Percentiles rank a stretch among this genome's conserved stretches.
Conservation (phyloP, 1,284 basidiomycete species). For the Malassezia vespertilionis region DNA sequence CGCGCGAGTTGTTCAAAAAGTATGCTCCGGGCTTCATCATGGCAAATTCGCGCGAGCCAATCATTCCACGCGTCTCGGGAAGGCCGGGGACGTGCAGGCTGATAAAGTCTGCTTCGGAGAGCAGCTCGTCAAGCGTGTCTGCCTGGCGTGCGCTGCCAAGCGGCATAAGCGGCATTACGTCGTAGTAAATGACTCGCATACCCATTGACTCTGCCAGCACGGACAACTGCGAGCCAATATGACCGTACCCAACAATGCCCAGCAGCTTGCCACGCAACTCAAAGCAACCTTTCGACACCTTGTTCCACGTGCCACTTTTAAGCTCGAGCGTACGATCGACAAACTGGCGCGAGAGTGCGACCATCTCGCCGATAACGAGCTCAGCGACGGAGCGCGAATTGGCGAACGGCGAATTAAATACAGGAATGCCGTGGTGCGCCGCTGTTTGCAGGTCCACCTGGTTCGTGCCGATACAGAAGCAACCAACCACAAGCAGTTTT, state of each 20-base stretch:
- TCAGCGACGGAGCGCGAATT: constrained; percentile 98
- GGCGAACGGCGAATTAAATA: constrained; percentile 99
- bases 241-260: constrained; percentile 95
- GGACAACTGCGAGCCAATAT: constrained; percentile 94
- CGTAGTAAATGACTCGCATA: constrained; percentile 90
- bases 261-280: constrained; percentile 95
- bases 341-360: constrained; percentile 87
- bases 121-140: constrained; percentile 66
- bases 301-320: constrained; percentile 88
- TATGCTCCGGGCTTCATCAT: constrained; percentile 91
- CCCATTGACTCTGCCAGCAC: constrained; percentile 94
- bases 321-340: constrained; percentile 81
- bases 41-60: constrained; percentile 64
- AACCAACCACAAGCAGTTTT: constrained; percentile 88
- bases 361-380: constrained; percentile 86
- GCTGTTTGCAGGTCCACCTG: constrained; percentile 86
- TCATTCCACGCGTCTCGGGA: constrained; percentile 90
- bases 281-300: constrained; percentile 96
- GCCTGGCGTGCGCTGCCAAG: constrained; percentile 85
- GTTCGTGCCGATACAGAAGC: constrained; percentile 99
- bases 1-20: constrained; percentile 95
- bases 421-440: constrained; percentile 78
- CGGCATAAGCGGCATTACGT: constrained; percentile 94
- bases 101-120: constrained; percentile 78
- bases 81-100: constrained; percentile 93